phyloP scores from a whole-genome alignment of 2,329 filamentous ascomycete genomes.

The Exophiala spinifera region DNA sequence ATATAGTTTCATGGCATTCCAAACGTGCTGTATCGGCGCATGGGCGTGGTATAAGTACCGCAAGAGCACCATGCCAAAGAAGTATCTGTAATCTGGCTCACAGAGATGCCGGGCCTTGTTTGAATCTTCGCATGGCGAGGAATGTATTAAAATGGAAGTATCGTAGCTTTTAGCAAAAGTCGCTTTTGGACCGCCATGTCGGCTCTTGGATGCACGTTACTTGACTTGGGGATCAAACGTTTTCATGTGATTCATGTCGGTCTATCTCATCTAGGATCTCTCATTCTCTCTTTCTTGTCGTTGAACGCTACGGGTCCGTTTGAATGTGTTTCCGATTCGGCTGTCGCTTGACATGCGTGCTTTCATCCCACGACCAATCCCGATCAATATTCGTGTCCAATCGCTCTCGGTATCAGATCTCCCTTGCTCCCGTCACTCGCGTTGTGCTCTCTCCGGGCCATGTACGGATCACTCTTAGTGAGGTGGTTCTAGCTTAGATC shows the following conservation, averaged over 20 bases:
- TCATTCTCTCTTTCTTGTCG: not conserved
- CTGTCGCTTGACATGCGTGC: not conserved
- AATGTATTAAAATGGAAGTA: too few relatives aligned
- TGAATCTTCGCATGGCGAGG: not conserved
- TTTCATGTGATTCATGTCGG: not conserved
- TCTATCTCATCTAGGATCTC: conserved; percentile 1
- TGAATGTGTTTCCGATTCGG: too few relatives aligned
- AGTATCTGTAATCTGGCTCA: conserved; percentile 64
- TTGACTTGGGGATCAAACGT: not conserved
- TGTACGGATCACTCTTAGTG: too few relatives aligned
- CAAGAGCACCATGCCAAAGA: conserved; percentile 76
- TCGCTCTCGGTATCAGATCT: too few relatives aligned
- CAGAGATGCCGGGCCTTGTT: not conserved
- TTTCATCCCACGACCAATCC: too few relatives aligned
- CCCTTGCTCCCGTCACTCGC: too few relatives aligned
- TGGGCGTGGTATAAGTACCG: conserved; percentile 80
- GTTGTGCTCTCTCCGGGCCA: too few relatives aligned
- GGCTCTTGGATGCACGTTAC: too few relatives aligned
- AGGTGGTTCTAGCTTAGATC: conserved; percentile 19
- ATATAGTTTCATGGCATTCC: conserved; percentile 69
- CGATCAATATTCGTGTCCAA: too few relatives aligned
- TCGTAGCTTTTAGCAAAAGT: too few relatives aligned
- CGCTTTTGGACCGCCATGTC: too few relatives aligned
- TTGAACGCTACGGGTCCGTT: too few relatives aligned
- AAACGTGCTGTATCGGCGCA: conserved; percentile 64